Conservation (phyloP, 257 asterid species). For the Solanum pennellii region DNA sequence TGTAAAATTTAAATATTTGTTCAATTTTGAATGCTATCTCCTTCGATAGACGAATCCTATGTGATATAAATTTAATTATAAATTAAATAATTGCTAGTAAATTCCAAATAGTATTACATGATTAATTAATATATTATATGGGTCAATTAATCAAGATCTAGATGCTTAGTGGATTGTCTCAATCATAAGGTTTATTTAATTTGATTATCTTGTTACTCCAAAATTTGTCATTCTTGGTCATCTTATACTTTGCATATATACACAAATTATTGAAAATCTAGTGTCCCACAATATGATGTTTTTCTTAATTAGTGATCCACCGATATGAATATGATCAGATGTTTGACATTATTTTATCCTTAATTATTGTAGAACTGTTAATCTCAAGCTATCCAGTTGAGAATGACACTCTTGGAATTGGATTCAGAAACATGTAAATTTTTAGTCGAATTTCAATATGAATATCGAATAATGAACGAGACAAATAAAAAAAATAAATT, state of each 20-base stretch:
- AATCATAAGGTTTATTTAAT: neutral
- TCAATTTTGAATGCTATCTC: no score
- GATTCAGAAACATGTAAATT: neutral
- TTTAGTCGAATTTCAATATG: neutral
- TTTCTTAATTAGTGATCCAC: neutral
- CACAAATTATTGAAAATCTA: neutral
- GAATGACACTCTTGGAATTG: neutral
- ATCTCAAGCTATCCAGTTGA: neutral
- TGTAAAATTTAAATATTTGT: no score
- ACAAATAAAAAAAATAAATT: neutral
- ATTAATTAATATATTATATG: neutral
- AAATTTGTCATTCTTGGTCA: neutral
- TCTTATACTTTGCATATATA: neutral
- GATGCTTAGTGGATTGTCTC: neutral
- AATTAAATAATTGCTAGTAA: neutral
- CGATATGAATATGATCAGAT: neutral
- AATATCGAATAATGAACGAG: rapidly evolving
- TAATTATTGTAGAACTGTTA: neutral
- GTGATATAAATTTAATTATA: no score
- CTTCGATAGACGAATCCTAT: no score
- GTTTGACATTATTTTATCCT: neutral
- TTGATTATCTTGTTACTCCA: neutral
- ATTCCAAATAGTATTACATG: neutral
- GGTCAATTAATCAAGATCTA: neutral
- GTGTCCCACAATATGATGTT: neutral